These are phyloP conservation scores for Cordyceps farinosa DNA, from an alignment of 2,329 filamentous ascomycete genomes.

Conservation along the genomic window DNA sequence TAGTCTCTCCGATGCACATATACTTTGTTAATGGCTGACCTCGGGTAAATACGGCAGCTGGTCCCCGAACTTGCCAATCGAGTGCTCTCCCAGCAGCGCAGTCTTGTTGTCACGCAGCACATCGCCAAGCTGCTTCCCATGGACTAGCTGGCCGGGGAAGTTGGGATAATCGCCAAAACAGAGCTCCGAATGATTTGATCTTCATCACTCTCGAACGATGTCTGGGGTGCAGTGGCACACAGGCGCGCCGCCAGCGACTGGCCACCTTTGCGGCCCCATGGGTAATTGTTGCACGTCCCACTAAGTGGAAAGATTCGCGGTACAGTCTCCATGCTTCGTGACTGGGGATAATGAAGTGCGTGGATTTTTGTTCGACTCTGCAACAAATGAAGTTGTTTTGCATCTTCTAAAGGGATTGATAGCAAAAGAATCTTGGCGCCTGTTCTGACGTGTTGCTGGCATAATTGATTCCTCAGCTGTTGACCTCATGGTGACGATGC, in stretches of 20 bases:
- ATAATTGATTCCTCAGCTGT: too few relatives aligned
- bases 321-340: too few relatives aligned
- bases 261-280: slow-evolving; percentile 67
- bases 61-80: slow-evolving; percentile 56
- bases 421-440: too few relatives aligned
- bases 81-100: slow-evolving; percentile 59
- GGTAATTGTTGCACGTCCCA: slow-evolving; percentile 54
- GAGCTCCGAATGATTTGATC: slow-evolving; percentile 61
- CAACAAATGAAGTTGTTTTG: too few relatives aligned
- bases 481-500: too few relatives aligned
- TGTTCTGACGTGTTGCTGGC: too few relatives aligned
- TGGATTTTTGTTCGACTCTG: too few relatives aligned
- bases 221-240: slow-evolving; percentile 61
- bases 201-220: slow-evolving; percentile 61
- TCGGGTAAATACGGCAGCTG: slow-evolving; percentile 71
- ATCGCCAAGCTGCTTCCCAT: slow-evolving; percentile 61
- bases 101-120: slow-evolving; percentile 60
- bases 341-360: too few relatives aligned
- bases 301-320: not conserved
- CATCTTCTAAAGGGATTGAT: too few relatives aligned
- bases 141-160: slow-evolving; percentile 61
- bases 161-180: slow-evolving; percentile 78
- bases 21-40: slow-evolving; percentile 31
- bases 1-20: not conserved
- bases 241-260: slow-evolving; percentile 63